Percentiles rank a stretch among this genome's conserved stretches.
phyloP scores from a whole-genome alignment of 345 rosid species.

The Gynandropsis gynandra region DNA sequence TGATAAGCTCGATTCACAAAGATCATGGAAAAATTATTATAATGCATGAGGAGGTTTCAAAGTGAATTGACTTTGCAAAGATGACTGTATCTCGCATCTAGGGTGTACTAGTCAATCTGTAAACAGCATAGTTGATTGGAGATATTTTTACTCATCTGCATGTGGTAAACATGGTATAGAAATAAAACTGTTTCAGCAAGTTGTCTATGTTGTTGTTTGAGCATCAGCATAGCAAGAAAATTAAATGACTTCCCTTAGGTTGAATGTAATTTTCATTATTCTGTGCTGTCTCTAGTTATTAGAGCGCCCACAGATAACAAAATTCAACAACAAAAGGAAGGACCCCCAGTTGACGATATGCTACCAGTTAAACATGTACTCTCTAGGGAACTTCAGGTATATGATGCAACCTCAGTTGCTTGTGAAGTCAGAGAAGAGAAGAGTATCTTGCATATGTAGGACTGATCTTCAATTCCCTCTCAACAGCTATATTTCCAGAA shows the following conservation, averaged over 20 bases:
- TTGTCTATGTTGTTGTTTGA: neutral
- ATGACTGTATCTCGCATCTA: no score
- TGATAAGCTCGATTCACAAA: constrained; percentile 1
- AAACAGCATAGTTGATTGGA: no score
- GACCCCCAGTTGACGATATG: constrained; percentile 69
- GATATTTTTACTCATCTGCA: no score
- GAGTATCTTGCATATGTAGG: constrained; percentile 3
- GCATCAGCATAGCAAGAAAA: constrained; percentile 7
- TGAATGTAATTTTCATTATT: constrained; percentile 9
- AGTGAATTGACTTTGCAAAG: neutral
- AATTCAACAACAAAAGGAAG: constrained; percentile 53
- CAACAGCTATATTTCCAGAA: constrained; percentile 91
- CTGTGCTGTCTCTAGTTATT: constrained; percentile 44
- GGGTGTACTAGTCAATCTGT: no score
- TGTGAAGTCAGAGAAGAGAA: neutral
- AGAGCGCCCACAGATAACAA: constrained; percentile 57
- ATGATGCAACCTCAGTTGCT: constrained; percentile 1
- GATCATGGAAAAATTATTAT: constrained; percentile 8
- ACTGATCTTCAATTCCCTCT: constrained; percentile 20
- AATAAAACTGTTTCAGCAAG: no score
- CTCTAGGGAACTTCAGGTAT: constrained; percentile 91
- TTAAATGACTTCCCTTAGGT: constrained; percentile 11
- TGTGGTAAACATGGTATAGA: no score
- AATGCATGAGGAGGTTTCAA: constrained; percentile 4
- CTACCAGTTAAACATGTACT: constrained; percentile 85